Base-by-base conservation (phyloP, 768 basidiomycete genomes). In the Phanerochaete carnosa region DNA sequence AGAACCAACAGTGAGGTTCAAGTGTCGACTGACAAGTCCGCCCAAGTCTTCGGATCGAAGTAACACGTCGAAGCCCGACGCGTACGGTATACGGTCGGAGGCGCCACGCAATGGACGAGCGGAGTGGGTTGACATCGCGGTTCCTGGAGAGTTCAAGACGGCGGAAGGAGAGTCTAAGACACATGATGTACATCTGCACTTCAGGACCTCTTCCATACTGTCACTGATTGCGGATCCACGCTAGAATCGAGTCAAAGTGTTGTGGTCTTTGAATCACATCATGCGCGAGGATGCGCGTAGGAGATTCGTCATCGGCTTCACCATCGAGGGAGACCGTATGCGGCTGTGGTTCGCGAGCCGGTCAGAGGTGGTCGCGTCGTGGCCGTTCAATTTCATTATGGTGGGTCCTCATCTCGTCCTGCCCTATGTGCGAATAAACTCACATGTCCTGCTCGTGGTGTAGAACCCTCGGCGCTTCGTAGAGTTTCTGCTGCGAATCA, bases 301-400 rank as follows among this genome's bases (percentile, higher is more conserved):
- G 4, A 55, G 68, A 7, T 70, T 72, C 33, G 57, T 63, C 3
- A 67, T 71, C n/a, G 74, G 72, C 0, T 66, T 74, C 26, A 73
- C 69, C 0, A 56, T 73, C 16, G 69, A 74, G 55, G 65, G 69
- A 47, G 64, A 25, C 0, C 8, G 45, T 0, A 62, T 68, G 65
- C 62, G 74, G 25, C 1, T 75, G 26, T 76, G 75, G 75, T 68
- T 45, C 56, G 64, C 51, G 50, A 62, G 57, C 26, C 70, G 72
- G 19, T 63, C 68, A 4, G 53, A 59, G 2, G 45, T 69, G 9
- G 23, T 69, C 23, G 68, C 69, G 4, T 58, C 50, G 16, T 29
- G 65, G 26, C 13, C 33, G 22, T 66, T 70, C 30, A 37, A 68
- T 46, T 68, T 66, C 50, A 55, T 12, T 63, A 26, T 22, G 61